Evolutionary conservation across 2,329 filamentous ascomycete species (phyloP).

Genomic region (Botrytis cinerea): DNA sequence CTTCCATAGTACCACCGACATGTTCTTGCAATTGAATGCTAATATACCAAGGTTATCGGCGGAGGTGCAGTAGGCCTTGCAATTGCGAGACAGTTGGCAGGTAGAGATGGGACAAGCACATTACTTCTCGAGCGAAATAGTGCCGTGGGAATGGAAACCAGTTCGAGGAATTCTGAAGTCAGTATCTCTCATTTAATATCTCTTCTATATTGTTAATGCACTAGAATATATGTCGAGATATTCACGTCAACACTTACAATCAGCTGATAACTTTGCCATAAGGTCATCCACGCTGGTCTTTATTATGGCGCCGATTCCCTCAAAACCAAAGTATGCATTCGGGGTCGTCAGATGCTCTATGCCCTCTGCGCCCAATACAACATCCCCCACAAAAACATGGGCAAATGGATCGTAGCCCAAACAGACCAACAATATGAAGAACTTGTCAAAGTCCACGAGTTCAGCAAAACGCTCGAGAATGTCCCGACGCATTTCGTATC

Average conservation of each 20-base stretch:
- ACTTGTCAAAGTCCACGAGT: slow-evolving; percentile 53
- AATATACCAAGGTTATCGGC: slow-evolving; percentile 49
- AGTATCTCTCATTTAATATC: not conserved
- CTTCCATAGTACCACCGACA: not conserved
- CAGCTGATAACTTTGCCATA: not conserved
- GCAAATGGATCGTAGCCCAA: slow-evolving; percentile 96
- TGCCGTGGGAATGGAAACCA: slow-evolving; percentile 67
- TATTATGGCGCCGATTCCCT: slow-evolving; percentile 66
- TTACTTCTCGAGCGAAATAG: slow-evolving; percentile 67
- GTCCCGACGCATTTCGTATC: slow-evolving; percentile 75
- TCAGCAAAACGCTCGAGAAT: slow-evolving; percentile 46
- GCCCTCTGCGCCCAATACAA: slow-evolving; percentile 66
- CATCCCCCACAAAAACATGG: slow-evolving; percentile 73
- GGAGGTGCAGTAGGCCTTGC: slow-evolving; percentile 70
- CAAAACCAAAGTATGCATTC: slow-evolving; percentile 82
- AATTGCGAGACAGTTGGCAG: slow-evolving; percentile 63
- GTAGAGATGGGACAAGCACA: slow-evolving; percentile 60
- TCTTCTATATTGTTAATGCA: not conserved
- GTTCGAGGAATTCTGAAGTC: slow-evolving; percentile 68
- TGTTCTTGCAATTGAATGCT: slow-evolving; percentile 8
- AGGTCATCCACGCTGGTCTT: slow-evolving; percentile 94
- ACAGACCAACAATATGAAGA: slow-evolving; percentile 58
- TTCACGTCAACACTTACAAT: not conserved
- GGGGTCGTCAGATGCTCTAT: slow-evolving; percentile 77
- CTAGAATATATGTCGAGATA: not conserved